These are phyloP conservation scores for Xylariaceae sp. DNA, from an alignment of 2,329 filamentous ascomycete genomes.

Conservation along the genomic window DNA sequence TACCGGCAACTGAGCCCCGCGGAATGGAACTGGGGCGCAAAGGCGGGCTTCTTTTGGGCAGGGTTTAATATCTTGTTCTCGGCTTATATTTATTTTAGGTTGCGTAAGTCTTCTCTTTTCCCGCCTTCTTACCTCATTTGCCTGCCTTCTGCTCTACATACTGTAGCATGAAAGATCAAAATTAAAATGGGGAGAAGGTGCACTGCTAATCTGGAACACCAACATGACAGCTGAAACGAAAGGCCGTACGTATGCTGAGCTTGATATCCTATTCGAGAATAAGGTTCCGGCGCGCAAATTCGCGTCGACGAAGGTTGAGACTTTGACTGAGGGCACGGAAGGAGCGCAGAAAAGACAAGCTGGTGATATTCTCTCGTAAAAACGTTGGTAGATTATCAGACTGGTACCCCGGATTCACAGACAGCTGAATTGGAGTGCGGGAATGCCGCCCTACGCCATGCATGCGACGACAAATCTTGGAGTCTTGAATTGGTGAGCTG, in stretches of 20 bases:
- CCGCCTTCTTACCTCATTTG: neutral
- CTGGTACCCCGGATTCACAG: too few relatives aligned
- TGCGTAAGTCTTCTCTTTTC: constrained; percentile 36
- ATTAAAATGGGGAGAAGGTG: too few relatives aligned
- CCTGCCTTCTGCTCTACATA: too few relatives aligned
- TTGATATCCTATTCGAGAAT: constrained; percentile 45
- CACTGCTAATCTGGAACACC: too few relatives aligned
- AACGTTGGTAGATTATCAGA: too few relatives aligned
- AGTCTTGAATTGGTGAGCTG: too few relatives aligned
- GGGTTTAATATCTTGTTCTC: constrained; percentile 38
- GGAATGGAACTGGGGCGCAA: constrained; percentile 37
- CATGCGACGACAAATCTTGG: too few relatives aligned
- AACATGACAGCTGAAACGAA: constrained; percentile 30
- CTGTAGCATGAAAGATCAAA: too few relatives aligned
- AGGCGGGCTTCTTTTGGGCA: constrained; percentile 36
- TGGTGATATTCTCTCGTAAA: constrained; percentile 13
- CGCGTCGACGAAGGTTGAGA: constrained; percentile 28
- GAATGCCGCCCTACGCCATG: too few relatives aligned
- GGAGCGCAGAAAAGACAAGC: constrained; percentile 27
- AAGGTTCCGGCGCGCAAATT: constrained; percentile 35
- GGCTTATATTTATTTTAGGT: constrained; percentile 40
- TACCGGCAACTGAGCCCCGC: constrained; percentile 36
- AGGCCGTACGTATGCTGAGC: constrained; percentile 44
- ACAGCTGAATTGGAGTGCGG: too few relatives aligned
- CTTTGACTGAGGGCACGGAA: constrained; percentile 26